Conservation (phyloP, 192 early-diverging fungal genomes). For the Gryganskiella cystojenkinii region DNA sequence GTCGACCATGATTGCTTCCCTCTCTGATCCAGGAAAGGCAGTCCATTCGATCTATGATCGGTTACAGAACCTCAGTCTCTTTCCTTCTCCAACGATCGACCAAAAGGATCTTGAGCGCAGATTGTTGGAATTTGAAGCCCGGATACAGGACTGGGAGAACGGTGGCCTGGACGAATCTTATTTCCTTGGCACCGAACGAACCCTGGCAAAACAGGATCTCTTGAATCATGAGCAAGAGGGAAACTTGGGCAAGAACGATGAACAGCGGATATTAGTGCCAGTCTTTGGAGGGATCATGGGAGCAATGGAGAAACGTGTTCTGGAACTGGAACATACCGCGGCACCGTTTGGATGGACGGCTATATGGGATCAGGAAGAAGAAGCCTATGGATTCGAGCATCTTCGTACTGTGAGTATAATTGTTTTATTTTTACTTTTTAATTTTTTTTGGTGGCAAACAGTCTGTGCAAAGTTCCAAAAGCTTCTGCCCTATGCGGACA, state of each 20-base stretch:
- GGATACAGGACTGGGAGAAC: slow-evolving; percentile 35
- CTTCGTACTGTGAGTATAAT: slow-evolving; percentile 26
- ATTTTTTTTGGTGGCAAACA: no score
- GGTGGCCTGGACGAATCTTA: slow-evolving; percentile 25
- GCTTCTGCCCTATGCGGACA: no score
- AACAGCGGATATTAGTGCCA: not conserved
- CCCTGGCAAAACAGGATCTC: slow-evolving; percentile 3
- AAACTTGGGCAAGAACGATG: not conserved
- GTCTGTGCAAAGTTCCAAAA: no score
- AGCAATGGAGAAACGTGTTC: slow-evolving; percentile 33
- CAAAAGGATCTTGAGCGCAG: slow-evolving; percentile 34
- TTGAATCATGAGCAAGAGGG: not conserved
- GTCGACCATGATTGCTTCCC: not conserved
- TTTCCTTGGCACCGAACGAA: slow-evolving; percentile 27
- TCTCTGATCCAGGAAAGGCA: not conserved
- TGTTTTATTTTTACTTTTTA: no score
- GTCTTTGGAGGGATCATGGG: slow-evolving; percentile 29
- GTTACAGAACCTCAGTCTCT: slow-evolving; percentile 11
- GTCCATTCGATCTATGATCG: slow-evolving; percentile 19
- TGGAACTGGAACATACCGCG: slow-evolving; percentile 24
- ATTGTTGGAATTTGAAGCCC: slow-evolving; percentile 28
- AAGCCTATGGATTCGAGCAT: slow-evolving; percentile 45
- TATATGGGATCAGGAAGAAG: slow-evolving; percentile 37
- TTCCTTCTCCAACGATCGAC: slow-evolving; percentile 14
- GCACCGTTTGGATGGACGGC: slow-evolving; percentile 26